Conservation (phyloP, 208 protist species). For the Angomonas ambiguus region DNA sequence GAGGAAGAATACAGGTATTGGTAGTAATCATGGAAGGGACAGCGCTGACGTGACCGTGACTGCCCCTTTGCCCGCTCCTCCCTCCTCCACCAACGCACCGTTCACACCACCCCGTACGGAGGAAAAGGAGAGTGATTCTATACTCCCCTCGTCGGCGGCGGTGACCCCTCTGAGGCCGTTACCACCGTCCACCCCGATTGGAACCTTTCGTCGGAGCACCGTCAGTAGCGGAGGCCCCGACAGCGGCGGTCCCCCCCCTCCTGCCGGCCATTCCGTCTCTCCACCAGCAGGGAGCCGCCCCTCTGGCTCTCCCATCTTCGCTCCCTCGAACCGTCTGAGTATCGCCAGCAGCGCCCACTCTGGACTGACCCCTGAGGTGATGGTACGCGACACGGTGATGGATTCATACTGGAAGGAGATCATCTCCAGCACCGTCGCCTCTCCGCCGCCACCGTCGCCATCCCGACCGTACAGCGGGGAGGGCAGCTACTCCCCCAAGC, state of each 20-base stretch:
- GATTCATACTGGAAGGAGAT: neutral
- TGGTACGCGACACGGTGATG: neutral
- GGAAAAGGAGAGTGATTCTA: too few species aligned
- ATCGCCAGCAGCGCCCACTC: neutral
- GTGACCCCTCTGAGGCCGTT: neutral
- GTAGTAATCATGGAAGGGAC: too few species aligned
- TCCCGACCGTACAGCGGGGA: neutral
- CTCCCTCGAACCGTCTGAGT: neutral
- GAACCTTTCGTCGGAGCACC: neutral
- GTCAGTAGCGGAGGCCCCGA: neutral
- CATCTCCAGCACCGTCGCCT: neutral
- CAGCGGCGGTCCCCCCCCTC: neutral
- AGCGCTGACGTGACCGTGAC: neutral
- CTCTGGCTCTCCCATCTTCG: neutral
- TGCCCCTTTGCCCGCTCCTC: neutral
- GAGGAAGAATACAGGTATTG: neutral
- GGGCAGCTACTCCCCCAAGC: neutral
- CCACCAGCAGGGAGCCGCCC: too few species aligned
- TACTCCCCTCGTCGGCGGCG: too few species aligned
- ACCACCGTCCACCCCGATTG: neutral
- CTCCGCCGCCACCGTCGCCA: neutral
- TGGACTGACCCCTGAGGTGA: neutral
- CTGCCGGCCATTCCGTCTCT: too few species aligned
- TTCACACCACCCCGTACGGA: too few species aligned
- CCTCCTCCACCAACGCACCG: too few species aligned